These are phyloP conservation scores for Moesziomyces aphidis DNA, from an alignment of 1,284 basidiomycete genomes.

Conservation along the genomic window DNA sequence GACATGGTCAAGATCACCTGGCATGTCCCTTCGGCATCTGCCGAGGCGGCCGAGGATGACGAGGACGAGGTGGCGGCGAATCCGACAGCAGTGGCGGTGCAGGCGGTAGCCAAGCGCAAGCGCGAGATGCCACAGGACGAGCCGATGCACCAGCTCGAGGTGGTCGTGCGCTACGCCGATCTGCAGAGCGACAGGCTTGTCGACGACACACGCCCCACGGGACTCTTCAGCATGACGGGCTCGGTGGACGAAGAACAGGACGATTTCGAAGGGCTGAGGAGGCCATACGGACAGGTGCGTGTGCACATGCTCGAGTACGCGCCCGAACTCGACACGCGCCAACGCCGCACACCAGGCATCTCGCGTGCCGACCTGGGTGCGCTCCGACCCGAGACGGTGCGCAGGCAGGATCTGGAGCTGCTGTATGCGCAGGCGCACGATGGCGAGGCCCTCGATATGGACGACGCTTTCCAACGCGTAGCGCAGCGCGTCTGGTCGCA, in stretches of 20 bases:
- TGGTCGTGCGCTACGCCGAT: constrained; percentile 38
- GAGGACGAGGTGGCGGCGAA: constrained; percentile 10
- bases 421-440: constrained; percentile 29
- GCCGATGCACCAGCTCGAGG: constrained; percentile 23
- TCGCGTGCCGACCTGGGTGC: constrained; percentile 32
- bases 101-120: constrained; percentile 23
- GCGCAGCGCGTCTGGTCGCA: constrained; percentile 19
- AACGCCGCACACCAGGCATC: constrained; percentile 31
- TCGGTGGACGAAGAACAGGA: constrained; percentile 3
- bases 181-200: constrained; percentile 43
- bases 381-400: constrained; percentile 12
- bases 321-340: constrained; percentile 30
- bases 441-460: constrained; percentile 42
- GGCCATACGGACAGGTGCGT: constrained; percentile 28
- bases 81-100: constrained; percentile 15
- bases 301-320: constrained; percentile 38
- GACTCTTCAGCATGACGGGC: constrained; percentile 2
- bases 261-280: constrained; percentile 17
- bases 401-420: constrained; percentile 38
- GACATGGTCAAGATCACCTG: constrained; percentile 47
- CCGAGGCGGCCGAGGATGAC: background rate
- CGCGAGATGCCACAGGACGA: constrained; percentile 24
- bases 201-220: constrained; percentile 30
- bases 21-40: constrained; percentile 27
- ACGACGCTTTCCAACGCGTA: constrained; percentile 32